Percentiles rank a stretch among this genome's conserved stretches.
phyloP scores from a whole-genome alignment of 495 filamentous ascomycete genomes.

The Penicillium arizonense region DNA sequence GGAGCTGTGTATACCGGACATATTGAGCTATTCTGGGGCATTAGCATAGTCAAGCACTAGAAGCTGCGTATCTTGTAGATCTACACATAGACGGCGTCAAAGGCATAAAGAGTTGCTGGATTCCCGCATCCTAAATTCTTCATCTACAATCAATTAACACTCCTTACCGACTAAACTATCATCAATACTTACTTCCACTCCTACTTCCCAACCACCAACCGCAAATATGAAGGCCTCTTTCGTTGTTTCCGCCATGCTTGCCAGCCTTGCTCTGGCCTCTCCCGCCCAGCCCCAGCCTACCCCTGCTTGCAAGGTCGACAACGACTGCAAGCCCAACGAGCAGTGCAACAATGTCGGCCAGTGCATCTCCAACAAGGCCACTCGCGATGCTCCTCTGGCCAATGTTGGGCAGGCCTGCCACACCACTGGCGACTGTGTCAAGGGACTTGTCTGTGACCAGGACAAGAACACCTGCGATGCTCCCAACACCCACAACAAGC shows the following conservation, averaged over 20 bases:
- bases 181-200: not conserved
- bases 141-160: not conserved
- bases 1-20: too few relatives aligned
- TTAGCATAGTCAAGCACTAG: too few relatives aligned
- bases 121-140: not conserved
- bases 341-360: not conserved
- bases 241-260: conserved; percentile 8
- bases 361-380: conserved; percentile 1
- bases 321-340: conserved; percentile 10
- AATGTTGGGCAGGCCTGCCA: conserved; percentile 2
- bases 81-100: too few relatives aligned
- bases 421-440: not conserved
- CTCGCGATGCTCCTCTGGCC: conserved; percentile 4
- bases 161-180: not conserved
- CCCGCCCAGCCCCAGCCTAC: not conserved
- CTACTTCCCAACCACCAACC: not conserved
- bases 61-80: too few relatives aligned
- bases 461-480: conserved; percentile 5
- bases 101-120: too few relatives aligned
- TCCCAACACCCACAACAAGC: conserved; percentile 3
- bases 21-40: too few relatives aligned
- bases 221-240: conserved; percentile 4
- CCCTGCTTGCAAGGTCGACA: too few relatives aligned
- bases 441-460: not conserved
- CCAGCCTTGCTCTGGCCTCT: conserved; percentile 7